Base-by-base conservation (phyloP, 495 filamentous ascomycete genomes). In the Aspergillus incahuasiensis region DNA sequence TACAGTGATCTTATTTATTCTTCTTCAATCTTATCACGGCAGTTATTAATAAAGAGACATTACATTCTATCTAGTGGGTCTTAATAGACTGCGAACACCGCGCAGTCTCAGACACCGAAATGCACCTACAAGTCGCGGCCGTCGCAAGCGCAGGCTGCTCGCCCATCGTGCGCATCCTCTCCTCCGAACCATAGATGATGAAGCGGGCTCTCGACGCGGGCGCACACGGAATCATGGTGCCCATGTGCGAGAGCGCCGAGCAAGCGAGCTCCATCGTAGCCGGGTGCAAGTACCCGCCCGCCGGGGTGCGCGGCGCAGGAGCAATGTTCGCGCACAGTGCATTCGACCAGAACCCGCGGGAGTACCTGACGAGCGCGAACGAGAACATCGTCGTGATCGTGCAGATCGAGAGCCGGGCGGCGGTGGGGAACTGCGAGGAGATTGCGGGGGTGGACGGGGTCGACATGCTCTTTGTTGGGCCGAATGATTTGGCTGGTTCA, bases 181-280 rank as follows among this genome's bases (percentile, higher is more conserved):
- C 82, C 48, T 76, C 79, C 24, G 83, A 86, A 66, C 75, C 80
- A 9, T 87, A 78, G 79, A 86, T 90, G 82, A 81, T 90, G 48
- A 90, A 89, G 73, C 80, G 86, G 76, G 85, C 85, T 5, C 74
- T 89, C 19, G 86, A 89, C 67, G 71, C 82, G 16, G 86, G 86
- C 20, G 85, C 86, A 19, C 86, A 89, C 55, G 86, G 86, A 6
- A 77, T 83, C 42, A 68, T 75, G 69, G 69, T 69, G 2, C 72
- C 72, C 38, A 44, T 53, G 40, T 54, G 35, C 30, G 24, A 50
- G 15, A 45, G 30, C 22, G 41, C 49, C 6, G 39, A 32, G 18
- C 39, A 54, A 43, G 54, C 49, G 5, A 18, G 8, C 3, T 75
- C 75, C 12, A 72, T 87, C 16, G 84, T 87, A 13, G 68, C 69